Evolutionary conservation across 805 yeast species (phyloP).

Genomic region (Wickerhamomyces chambardii): DNA sequence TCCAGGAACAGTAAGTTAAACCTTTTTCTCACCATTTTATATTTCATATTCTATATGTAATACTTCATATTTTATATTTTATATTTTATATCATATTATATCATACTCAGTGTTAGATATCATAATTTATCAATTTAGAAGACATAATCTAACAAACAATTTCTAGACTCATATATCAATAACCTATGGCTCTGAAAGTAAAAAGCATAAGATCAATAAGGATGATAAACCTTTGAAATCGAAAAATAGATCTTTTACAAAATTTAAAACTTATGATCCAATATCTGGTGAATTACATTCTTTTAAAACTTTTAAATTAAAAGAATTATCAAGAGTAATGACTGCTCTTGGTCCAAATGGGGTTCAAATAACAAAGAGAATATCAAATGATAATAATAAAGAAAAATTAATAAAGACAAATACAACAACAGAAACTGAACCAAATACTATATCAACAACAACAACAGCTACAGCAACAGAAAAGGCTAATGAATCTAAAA

Average conservation of each 20-base stretch:
- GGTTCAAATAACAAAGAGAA: constrained; percentile 20
- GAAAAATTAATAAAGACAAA: background rate
- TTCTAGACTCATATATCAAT: constrained; percentile 15
- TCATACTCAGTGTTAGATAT: constrained; percentile 5
- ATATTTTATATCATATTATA: background rate
- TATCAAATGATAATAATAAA: background rate
- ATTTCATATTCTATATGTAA: too few species aligned
- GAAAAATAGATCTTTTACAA: constrained; percentile 10
- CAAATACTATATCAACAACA: too few species aligned
- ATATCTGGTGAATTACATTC: constrained; percentile 53
- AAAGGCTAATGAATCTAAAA: constrained; percentile 1
- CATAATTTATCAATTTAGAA: too few species aligned
- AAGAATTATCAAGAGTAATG: constrained; percentile 63
- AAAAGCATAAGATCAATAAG: constrained; percentile 10
- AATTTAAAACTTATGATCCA: constrained; percentile 60
- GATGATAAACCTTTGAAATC: too few species aligned
- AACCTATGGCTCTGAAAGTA: constrained; percentile 15
- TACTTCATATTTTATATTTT: too few species aligned
- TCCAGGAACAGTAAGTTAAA: constrained; percentile 12
- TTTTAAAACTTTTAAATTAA: constrained; percentile 46
- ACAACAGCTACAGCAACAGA: too few species aligned
- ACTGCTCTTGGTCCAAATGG: constrained; percentile 68
- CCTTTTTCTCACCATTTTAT: background rate
- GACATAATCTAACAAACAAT: too few species aligned
- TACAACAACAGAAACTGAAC: too few species aligned